phyloP scores from a whole-genome alignment of 2,329 filamentous ascomycete genomes.

The Chaetothyriales sp. region DNA sequence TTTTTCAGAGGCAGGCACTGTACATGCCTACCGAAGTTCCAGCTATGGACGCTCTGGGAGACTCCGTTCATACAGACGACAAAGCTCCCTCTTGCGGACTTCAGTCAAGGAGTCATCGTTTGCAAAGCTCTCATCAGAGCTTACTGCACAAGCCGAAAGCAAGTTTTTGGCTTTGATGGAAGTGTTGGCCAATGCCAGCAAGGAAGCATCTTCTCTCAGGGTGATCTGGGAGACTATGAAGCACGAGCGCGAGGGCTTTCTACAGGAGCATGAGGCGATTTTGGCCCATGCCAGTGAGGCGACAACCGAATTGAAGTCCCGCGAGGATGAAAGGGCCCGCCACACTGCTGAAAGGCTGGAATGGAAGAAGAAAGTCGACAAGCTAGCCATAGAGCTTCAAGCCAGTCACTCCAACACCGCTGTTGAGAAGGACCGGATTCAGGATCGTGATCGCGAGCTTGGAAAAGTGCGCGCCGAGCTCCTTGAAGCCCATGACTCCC shows the following conservation, averaged over 20 bases:
- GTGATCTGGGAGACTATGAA: conserved; percentile 21
- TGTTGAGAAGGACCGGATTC: conserved; percentile 19
- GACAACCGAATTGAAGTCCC: conserved; percentile 18
- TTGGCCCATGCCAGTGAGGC: conserved; percentile 20
- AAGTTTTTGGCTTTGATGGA: conserved; percentile 23
- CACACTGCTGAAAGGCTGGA: conserved; percentile 15
- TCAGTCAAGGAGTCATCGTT: conserved; percentile 1
- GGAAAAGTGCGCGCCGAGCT: conserved; percentile 18
- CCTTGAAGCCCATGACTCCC: conserved; percentile 13
- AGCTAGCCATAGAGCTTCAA: conserved; percentile 21
- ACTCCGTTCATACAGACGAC: conserved; percentile 3
- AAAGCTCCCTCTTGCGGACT: conserved; percentile 3
- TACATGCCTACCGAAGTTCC: not conserved
- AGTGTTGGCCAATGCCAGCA: conserved; percentile 20
- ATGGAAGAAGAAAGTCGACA: conserved; percentile 17
- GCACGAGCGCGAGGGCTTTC: conserved; percentile 20
- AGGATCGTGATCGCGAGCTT: conserved; percentile 20
- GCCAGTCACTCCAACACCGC: conserved; percentile 15
- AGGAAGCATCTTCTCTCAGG: conserved; percentile 20
- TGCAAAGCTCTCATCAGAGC: conserved; percentile 19
- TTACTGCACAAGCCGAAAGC: conserved; percentile 20
- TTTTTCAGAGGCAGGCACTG: conserved; percentile 2
- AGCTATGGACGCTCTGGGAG: conserved; percentile 1
- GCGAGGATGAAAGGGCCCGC: conserved; percentile 15
- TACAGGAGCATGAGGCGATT: conserved; percentile 20